Conservation (phyloP, 2,329 filamentous ascomycete species). For the Zalaria obscura region DNA sequence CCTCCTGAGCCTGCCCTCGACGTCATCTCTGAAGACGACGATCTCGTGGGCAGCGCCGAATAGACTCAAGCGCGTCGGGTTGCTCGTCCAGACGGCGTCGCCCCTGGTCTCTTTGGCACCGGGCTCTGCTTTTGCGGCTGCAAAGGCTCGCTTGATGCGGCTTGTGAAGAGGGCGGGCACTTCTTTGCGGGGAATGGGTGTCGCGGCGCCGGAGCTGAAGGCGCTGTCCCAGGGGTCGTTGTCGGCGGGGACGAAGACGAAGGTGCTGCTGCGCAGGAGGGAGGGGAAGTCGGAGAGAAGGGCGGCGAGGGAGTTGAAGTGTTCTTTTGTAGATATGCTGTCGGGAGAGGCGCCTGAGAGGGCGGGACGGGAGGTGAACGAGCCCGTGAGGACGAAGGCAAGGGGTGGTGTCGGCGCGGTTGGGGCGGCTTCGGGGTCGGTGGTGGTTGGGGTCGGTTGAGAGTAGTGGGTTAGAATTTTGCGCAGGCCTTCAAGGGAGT, state of each 20-base stretch:
- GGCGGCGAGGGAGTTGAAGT: slow-evolving; percentile 76
- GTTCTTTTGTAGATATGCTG: slow-evolving; percentile 93
- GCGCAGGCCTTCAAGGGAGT: slow-evolving; percentile 65
- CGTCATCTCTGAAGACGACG: slow-evolving; percentile 74
- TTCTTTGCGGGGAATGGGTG: slow-evolving; percentile 52
- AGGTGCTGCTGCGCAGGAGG: slow-evolving; percentile 65
- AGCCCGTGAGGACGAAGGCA: slow-evolving; percentile 71
- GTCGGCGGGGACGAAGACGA: slow-evolving; percentile 88
- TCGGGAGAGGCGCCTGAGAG: slow-evolving; percentile 55
- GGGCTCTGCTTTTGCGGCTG: slow-evolving; percentile 58
- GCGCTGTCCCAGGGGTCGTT: slow-evolving; percentile 94
- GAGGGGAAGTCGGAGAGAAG: slow-evolving; percentile 71
- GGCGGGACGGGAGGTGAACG: slow-evolving; percentile 52
- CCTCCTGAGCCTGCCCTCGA: slow-evolving; percentile 64
- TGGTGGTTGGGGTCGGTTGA: slow-evolving; percentile 26
- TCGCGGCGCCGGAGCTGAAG: slow-evolving; percentile 62
- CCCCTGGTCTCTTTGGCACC: slow-evolving; percentile 40
- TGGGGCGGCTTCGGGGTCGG: slow-evolving; percentile 38
- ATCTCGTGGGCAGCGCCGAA: slow-evolving; percentile 86
- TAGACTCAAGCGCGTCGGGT: slow-evolving; percentile 66
- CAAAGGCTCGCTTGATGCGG: slow-evolving; percentile 67
- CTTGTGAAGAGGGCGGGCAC: slow-evolving; percentile 87
- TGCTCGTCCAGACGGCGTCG: slow-evolving; percentile 76
- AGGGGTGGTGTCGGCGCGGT: slow-evolving; percentile 39
- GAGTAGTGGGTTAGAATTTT: slow-evolving; percentile 67